Base-by-base conservation (phyloP, 306 rosid species). In the Senna tora region DNA sequence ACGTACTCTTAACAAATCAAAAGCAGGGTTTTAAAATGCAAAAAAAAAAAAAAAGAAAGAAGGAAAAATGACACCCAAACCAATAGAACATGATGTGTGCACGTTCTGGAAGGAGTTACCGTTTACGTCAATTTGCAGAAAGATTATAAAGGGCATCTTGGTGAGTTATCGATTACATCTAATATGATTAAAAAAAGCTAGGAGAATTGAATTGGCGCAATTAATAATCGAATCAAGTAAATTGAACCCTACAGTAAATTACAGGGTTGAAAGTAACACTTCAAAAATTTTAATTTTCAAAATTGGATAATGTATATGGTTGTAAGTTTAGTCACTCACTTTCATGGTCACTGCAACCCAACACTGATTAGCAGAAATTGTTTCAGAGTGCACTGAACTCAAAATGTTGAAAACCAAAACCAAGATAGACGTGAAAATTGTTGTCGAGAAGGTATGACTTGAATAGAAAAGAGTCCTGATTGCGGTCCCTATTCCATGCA, bases 301-400 rank as follows among this genome's bases (percentile, higher is more conserved):
- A 61, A 69, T n/a, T 16, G 66, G 60, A 56, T 67, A 73, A 72
- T 52, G 50, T 25, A 69, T 45, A 51, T 59, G 60, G 51, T 17
- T 45, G 25, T 15, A 72, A 49, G 65, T 79, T 59, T 49, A 65
- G 69, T 36, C 45, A 79, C 70, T 32, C 69, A 93, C 98, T 93
- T 90, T 90, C 82, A 78, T 83, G 45, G 85, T 78, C 77, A 88
- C 84, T 33, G 90, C 84, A 47, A 76, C 75, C 97, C 97, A 93
- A 64, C 80, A 81, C 65, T 81, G 92, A 81, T 90, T 93, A 71
- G 79, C 59, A 42, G 70, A 82, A 69, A 93, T 87, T 51, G 79
- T 82, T 85, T 85, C 82, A 69, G 87, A 81, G 50, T 79, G 87
- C 59, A 58, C 91, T 52, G 81, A 82, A 80, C 86, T 77, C 81